Conservation (phyloP, 805 yeast species). For the Wickerhamiella alocasiicola region DNA sequence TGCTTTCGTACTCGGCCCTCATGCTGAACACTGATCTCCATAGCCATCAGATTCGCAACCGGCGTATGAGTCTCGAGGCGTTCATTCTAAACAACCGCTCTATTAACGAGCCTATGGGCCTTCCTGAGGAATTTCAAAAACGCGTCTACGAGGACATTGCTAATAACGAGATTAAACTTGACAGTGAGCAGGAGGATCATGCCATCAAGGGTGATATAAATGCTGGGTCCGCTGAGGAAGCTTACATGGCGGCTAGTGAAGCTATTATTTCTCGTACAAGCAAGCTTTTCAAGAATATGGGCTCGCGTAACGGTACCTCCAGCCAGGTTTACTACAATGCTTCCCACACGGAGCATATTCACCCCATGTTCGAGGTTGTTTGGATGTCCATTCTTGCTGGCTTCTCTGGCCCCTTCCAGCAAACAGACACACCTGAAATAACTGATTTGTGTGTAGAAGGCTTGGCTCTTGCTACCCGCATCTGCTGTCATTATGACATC, state of each 20-base stretch:
- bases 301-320: slow-evolving; percentile 27
- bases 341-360: slow-evolving; percentile 77
- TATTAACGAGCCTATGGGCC: slow-evolving; percentile 78
- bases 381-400: slow-evolving; percentile 98
- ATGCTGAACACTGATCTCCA: slow-evolving; percentile 92
- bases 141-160: slow-evolving; percentile 68
- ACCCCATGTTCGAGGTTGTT: slow-evolving; percentile 79
- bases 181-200: slow-evolving; percentile 90
- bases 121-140: slow-evolving; percentile 60
- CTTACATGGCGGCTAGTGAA: slow-evolving; percentile 81
- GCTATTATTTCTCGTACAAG: slow-evolving; percentile 88
- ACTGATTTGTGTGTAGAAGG: slow-evolving; percentile 65
- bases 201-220: slow-evolving; percentile 51
- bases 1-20: slow-evolving; percentile 80
- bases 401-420: slow-evolving; percentile 84
- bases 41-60: slow-evolving; percentile 65
- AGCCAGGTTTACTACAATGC: slow-evolving; percentile 62
- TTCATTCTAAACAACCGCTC: slow-evolving; percentile 81
- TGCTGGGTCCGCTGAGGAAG: slow-evolving; percentile 56
- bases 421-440: slow-evolving; percentile 60
- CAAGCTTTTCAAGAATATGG: slow-evolving; percentile 53
- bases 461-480: slow-evolving; percentile 63
- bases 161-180: slow-evolving; percentile 73
- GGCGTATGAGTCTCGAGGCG: slow-evolving; percentile 78
- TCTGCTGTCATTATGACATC: slow-evolving; percentile 71